A percentile compares a stretch with the other conserved stretches of the same genome.
Conservation (phyloP, 2,329 filamentous ascomycete species). For the Aspergillus brasiliensis region DNA sequence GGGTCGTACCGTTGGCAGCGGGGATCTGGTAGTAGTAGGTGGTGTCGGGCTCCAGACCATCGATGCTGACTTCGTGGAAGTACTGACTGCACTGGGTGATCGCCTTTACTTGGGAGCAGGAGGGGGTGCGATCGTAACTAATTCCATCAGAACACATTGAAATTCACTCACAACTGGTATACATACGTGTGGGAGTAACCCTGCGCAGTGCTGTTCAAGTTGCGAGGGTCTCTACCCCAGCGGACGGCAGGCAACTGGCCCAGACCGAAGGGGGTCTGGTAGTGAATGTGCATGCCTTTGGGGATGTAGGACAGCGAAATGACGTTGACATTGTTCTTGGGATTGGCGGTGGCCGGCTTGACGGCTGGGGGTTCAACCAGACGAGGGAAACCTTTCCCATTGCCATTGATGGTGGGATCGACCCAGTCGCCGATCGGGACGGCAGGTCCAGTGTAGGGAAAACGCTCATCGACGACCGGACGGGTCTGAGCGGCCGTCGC, state of each 20-base stretch:
- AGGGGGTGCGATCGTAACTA: slow-evolving; percentile 54
- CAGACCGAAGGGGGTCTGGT: slow-evolving; percentile 57
- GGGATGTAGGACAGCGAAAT: slow-evolving; percentile 53
- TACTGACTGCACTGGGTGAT: slow-evolving; percentile 55
- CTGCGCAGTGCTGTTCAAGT: slow-evolving; percentile 39
- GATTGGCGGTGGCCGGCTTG: slow-evolving; percentile 44
- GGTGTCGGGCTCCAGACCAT: slow-evolving; percentile 44
- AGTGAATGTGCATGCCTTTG: slow-evolving; percentile 55
- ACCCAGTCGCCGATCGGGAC: slow-evolving; percentile 57
- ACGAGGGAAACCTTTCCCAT: slow-evolving; percentile 55
- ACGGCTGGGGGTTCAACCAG: slow-evolving; percentile 55
- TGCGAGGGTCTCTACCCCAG: slow-evolving; percentile 44
- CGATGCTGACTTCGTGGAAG: slow-evolving; percentile 55
- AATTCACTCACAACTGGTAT: not conserved
- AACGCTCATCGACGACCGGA: slow-evolving; percentile 46
- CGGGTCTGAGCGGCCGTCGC: slow-evolving; percentile 23
- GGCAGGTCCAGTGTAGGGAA: slow-evolving; percentile 52
- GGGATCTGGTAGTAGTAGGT: slow-evolving; percentile 57
- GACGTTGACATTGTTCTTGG: slow-evolving; percentile 57
- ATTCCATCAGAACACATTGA: not conserved
- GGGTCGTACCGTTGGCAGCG: slow-evolving; percentile 53
- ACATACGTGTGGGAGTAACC: slow-evolving; percentile 47
- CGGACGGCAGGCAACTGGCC: slow-evolving; percentile 46
- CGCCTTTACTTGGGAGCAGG: slow-evolving; percentile 48
- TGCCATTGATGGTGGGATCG: slow-evolving; percentile 53